Base-by-base conservation (phyloP, 805 yeast species). In the Ogataea polymorpha region DNA sequence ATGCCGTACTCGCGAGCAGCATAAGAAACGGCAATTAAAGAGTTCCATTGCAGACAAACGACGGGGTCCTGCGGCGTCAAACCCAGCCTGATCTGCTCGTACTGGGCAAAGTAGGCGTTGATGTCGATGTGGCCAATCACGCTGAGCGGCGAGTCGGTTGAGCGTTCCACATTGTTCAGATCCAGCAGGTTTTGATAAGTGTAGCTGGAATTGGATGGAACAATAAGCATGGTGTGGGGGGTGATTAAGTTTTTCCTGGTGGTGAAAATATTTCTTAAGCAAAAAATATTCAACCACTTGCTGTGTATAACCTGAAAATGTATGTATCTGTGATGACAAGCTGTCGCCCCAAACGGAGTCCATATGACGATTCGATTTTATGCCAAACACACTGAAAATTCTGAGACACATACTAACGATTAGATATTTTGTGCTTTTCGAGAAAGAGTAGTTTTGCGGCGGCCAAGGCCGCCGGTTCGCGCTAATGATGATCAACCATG, bases 21-120 rank as follows among this genome's bases (percentile, higher is more conserved):
- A 61, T 87, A 87, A 2, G 86, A 79, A 0, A 93, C 95, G 0
- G 99, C 99, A 44, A 93, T 91, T 3, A 93, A 65, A 0, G 90
- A 73, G 35, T 74, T 71, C 99, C 99, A 93, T 56, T 93, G 99
- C 4, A 88, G 87, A 59, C 97, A 90, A 0, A 89, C 97, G 2
- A 93, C 83, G 0, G 99, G 97, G 46, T 80, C 90, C 2, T 79
- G 77, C 2, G 66, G 67, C 2, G 80, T 62, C 12, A 83, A 63
- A 0, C 82, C 82, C 13, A 87, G 70, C 30, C 96, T 65, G 5
- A 86, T 67, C 50, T 84, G 91, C 55, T 93, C 97, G 23, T 83
- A 93, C 58, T 93, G 99, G 0, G 99, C 96, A 63, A 86, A 93
- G 61, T 90, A 93, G 10, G 98, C 97, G 65, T 93, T 95, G 54